These are phyloP conservation scores for Neocucurbitaria cava DNA, from an alignment of 2,329 filamentous ascomycete species.

Conservation along the genomic window DNA sequence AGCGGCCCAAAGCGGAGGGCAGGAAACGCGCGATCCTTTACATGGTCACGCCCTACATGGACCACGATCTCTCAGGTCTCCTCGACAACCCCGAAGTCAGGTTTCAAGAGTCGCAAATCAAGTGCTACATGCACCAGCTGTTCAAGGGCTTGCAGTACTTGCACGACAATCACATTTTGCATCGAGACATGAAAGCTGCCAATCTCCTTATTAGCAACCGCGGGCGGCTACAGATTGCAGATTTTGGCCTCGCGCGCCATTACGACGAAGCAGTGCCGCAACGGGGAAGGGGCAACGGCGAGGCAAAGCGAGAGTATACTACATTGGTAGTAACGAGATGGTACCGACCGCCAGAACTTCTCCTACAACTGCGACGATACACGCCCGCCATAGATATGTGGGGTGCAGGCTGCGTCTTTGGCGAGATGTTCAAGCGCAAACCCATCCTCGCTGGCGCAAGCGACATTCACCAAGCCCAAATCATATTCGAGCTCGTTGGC, in stretches of 20 bases:
- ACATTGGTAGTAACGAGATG: constrained; percentile 96
- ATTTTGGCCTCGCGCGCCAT: constrained; percentile 92
- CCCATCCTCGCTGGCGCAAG: constrained; percentile 91
- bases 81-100: constrained; percentile 91
- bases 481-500: constrained; percentile 93
- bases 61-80: constrained; percentile 96
- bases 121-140: constrained; percentile 95
- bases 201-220: constrained; percentile 96
- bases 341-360: constrained; percentile 93
- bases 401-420: constrained; percentile 99
- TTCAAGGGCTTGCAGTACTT: constrained; percentile 89
- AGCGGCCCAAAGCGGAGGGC: constrained; percentile 67
- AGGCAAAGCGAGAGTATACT: constrained; percentile 89
- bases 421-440: constrained; percentile 94
- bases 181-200: constrained; percentile 98
- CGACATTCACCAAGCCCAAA: constrained; percentile 86
- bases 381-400: constrained; percentile 98
- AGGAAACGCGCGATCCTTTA: constrained; percentile 81
- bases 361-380: constrained; percentile 86
- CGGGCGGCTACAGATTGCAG: constrained; percentile 92
- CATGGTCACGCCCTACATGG: constrained; percentile 99
- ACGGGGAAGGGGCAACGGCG: constrained; percentile 79
- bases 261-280: constrained; percentile 86
- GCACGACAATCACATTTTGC: constrained; percentile 83
- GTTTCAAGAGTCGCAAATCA: constrained; percentile 90